Percentiles rank a stretch among this genome's conserved stretches.
phyloP scores from a whole-genome alignment of 768 basidiomycete genomes.

The Lentinula guzmanii region DNA sequence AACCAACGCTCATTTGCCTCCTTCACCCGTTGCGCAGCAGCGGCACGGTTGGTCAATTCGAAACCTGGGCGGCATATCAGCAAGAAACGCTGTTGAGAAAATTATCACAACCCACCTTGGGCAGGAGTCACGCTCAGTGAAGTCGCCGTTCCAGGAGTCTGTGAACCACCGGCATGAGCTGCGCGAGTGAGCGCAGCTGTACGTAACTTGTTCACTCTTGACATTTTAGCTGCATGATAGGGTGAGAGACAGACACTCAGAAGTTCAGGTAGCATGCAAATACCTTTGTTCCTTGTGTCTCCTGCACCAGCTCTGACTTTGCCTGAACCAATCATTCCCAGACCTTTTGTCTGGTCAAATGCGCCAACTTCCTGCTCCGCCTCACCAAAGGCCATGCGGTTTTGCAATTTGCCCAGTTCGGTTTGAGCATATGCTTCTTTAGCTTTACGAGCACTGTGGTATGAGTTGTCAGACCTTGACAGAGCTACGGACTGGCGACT shows the following conservation, averaged over 20 bases:
- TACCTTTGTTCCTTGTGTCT: constrained; percentile 89
- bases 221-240: constrained; percentile 74
- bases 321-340: constrained; percentile 97
- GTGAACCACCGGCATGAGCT: constrained; percentile 38
- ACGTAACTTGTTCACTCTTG: constrained; percentile 89
- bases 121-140: constrained; percentile 93
- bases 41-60: constrained; percentile 90
- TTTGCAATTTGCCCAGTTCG: constrained; percentile 94
- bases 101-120: constrained; percentile 55
- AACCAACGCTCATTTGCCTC: constrained; percentile 99
- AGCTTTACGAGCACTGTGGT: constrained; percentile 83
- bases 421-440: constrained; percentile 98
- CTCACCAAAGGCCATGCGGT: constrained; percentile 93
- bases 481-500: neutral
- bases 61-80: constrained; percentile 51
- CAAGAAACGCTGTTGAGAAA: constrained; percentile 5
- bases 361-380: constrained; percentile 95
- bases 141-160: constrained; percentile 80
- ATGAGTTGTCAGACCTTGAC: constrained; percentile 2
- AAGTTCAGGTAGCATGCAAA: constrained; percentile 15
- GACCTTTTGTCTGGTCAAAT: constrained; percentile 94
- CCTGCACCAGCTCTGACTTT: constrained; percentile 85
- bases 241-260: neutral
- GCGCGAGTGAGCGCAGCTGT: constrained; percentile 78
- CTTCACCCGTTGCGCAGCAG: constrained; percentile 80